Conservation (phyloP, 2,329 filamentous ascomycete species). For the Microdochium paspali region DNA sequence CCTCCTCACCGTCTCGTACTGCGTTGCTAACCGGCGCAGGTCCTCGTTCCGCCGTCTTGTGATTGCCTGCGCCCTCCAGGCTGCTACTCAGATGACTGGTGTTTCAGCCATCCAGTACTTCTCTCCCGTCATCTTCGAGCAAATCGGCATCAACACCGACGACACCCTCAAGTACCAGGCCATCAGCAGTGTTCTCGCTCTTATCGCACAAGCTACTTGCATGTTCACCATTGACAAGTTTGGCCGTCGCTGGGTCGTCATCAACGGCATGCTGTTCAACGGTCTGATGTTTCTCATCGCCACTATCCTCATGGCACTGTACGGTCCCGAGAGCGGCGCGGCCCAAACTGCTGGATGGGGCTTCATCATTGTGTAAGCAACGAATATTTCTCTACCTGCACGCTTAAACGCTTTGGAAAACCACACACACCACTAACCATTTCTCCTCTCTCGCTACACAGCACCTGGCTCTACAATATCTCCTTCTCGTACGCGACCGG, state of each 20-base stretch:
- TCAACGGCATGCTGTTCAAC: constrained; percentile 63
- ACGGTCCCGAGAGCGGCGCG: constrained; percentile 45
- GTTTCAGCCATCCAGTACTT: constrained; percentile 70
- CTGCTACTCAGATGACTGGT: constrained; percentile 67
- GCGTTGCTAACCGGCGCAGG: constrained; percentile 14
- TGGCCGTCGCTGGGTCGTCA: constrained; percentile 64
- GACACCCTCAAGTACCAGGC: constrained; percentile 67
- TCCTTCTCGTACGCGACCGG: constrained; percentile 64
- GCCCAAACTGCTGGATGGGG: constrained; percentile 55
- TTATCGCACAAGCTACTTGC: constrained; percentile 59
- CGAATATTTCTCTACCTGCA: neutral
- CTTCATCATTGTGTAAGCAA: constrained; percentile 53
- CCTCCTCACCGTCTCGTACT: no score
- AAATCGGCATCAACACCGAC: constrained; percentile 57
- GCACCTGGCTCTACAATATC: constrained; percentile 76
- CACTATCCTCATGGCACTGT: constrained; percentile 39
- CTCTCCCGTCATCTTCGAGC: constrained; percentile 54
- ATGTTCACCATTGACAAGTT: constrained; percentile 61
- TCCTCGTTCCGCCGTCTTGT: constrained; percentile 65
- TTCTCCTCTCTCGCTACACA: constrained; percentile 8
- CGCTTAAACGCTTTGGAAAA: neutral
- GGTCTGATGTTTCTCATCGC: constrained; percentile 64
- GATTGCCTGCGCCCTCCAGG: constrained; percentile 60
- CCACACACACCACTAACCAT: neutral
- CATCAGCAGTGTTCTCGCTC: constrained; percentile 62